These are phyloP conservation scores for Saccharomyces hybrid DNA, from an alignment of 1,139 yeast genomes.

Conservation along the genomic window DNA sequence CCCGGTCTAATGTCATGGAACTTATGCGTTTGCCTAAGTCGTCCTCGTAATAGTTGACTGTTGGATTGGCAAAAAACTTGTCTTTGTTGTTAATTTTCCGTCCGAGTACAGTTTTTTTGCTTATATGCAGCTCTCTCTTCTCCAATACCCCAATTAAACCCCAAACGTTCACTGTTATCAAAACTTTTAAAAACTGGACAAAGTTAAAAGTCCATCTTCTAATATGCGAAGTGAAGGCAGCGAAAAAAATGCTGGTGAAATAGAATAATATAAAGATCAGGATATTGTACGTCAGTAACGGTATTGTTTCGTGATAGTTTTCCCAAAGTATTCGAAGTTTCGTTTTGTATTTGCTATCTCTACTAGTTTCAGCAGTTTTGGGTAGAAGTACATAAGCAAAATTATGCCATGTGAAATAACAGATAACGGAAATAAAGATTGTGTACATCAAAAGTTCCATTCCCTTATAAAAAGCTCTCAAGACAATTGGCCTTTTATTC, in stretches of 20 bases:
- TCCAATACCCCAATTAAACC: constrained; percentile 28
- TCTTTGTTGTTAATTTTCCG: constrained; percentile 26
- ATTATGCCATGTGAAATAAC: constrained; percentile 20
- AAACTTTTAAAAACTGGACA: constrained; percentile 19
- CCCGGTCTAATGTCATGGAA: background rate
- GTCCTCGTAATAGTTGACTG: constrained; percentile 10
- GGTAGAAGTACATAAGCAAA: constrained; percentile 24
- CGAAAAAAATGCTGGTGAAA: constrained; percentile 14
- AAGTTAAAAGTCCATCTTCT: constrained; percentile 23
- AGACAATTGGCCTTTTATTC: constrained; percentile 4
- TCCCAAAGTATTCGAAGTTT: constrained; percentile 18
- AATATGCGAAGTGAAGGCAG: constrained; percentile 4
- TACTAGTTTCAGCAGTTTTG: constrained; percentile 6
- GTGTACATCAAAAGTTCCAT: constrained; percentile 17
- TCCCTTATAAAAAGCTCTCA: constrained; percentile 9
- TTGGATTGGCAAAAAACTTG: constrained; percentile 24
- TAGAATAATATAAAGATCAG: constrained; percentile 14
- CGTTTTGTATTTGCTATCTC: background rate
- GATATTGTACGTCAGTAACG: constrained; percentile 22
- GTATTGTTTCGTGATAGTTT: constrained; percentile 25
- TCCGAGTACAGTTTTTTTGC: constrained; percentile 27
- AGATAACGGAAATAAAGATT: constrained; percentile 13
- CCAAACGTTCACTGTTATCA: constrained; percentile 30
- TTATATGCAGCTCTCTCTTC: constrained; percentile 21
- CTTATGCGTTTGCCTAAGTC: constrained; percentile 1